Evolutionary conservation across 768 basidiomycete species (phyloP), one percentile per base, ranked within the genome.

Genomic region (Lactarius deliciosus): DNA sequence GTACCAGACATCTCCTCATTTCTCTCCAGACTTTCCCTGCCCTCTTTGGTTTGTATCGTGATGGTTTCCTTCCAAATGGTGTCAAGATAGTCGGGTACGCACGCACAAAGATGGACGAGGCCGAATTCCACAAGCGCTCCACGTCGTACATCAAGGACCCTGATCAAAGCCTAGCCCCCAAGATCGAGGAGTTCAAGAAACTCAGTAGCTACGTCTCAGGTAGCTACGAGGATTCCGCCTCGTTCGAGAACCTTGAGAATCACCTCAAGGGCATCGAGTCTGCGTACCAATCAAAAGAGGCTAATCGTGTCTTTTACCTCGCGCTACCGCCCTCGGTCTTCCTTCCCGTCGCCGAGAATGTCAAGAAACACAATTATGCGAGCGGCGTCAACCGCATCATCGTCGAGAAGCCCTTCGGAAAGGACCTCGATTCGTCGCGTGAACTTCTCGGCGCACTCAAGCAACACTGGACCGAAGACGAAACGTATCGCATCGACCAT

Each of bases 401-500:
- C 74, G 89, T 99, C 71, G 96, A 99, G 80, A 99, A 99, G 79
- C 96, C 96, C 1, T 99, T 99, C 75, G 96, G 96, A 41, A 97
- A 94, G 76, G 96, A 99, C 73, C 84, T 92, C 68, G 86, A 92
- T 0, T 92, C 91, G 10, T 92, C 90, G 64, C 84, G 90, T 58
- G 83, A 85, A 68, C 87, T 99, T 65, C 84, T 98, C 65, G 75
- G 78, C 25, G 82, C 88, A 20, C 82, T 99, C 77, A 96, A 94
- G 80, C 75, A 86, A 70, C 86, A 92, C 68, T 99, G 96, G 95
- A 82, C 82, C 3, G 96, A 99, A 78, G 93, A 98, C 34, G 97
- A 99, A 81, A 98, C 96, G 11, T 99, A 92, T 87, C 91, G 96
- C 61, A 98, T 99, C 75, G 96, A 99, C 78, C 96, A 99, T 76